Percentiles rank a stretch among this genome's conserved stretches.
Conservation (phyloP, 768 basidiomycete genomes). For the Phylloporus arenicola region DNA sequence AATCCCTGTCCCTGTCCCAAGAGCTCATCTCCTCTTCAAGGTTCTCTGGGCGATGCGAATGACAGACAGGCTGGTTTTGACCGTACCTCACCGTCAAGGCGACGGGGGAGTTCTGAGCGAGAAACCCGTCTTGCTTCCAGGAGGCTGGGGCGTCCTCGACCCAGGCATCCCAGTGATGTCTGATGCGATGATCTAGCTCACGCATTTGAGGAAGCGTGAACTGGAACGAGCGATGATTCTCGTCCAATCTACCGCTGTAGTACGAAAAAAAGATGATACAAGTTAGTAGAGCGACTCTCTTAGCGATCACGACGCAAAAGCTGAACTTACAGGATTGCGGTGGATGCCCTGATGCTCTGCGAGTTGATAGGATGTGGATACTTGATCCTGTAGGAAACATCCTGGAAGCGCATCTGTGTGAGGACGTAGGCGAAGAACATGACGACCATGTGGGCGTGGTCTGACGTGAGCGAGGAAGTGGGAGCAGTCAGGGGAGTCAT, state of each 20-base stretch:
- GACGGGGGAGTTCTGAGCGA: background rate
- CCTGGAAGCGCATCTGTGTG: background rate
- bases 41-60: background rate
- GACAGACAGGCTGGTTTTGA: slow-evolving; percentile 1
- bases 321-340: background rate
- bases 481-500: background rate
- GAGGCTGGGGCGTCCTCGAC: background rate
- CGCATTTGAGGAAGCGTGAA: background rate
- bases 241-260: background rate
- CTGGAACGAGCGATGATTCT: background rate
- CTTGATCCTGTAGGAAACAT: background rate
- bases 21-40: background rate
- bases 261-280: too few species aligned
- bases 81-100: slow-evolving; percentile 6
- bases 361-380: too few species aligned
- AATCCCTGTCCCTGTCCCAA: background rate
- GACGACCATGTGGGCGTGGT: background rate
- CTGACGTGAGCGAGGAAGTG: background rate
- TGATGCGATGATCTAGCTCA: background rate
- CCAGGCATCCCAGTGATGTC: background rate
- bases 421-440: background rate
- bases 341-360: background rate
- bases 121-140: background rate
- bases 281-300: too few species aligned
- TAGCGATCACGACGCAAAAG: too few species aligned